Evolutionary conservation across 169 alveolate genomes (phyloP).

Genomic region (Cryptosporidium tyzzeri): DNA sequence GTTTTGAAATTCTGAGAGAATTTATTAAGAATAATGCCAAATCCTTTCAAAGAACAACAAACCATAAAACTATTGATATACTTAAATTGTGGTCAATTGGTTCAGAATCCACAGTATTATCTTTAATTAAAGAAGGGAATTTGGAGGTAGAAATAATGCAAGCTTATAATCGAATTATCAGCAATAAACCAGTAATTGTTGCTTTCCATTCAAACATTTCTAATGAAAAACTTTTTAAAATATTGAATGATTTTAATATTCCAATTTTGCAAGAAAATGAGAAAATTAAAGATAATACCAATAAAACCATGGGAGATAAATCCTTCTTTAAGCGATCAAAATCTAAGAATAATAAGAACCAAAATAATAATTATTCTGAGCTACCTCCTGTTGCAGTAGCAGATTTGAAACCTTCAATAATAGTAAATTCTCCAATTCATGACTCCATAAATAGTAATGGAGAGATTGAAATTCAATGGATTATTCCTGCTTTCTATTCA

Average conservation of each 20-base stretch:
- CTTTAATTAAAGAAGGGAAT: slow-evolving; percentile 49
- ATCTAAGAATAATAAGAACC: slow-evolving; percentile 1
- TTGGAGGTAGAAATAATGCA: slow-evolving; percentile 41
- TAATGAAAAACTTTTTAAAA: slow-evolving; percentile 26
- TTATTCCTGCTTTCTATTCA: slow-evolving; percentile 50
- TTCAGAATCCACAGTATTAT: slow-evolving; percentile 19
- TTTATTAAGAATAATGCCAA: slow-evolving; percentile 13
- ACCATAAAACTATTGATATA: slow-evolving; percentile 34
- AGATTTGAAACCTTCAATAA: slow-evolving; percentile 39
- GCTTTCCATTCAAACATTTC: slow-evolving; percentile 53
- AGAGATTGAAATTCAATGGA: slow-evolving; percentile 69
- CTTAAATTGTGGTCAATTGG: slow-evolving; percentile 42
- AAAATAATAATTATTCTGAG: not conserved
- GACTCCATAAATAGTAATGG: slow-evolving; percentile 6
- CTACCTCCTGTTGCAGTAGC: slow-evolving; percentile 16
- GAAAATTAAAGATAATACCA: not conserved
- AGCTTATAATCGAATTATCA: slow-evolving; percentile 51
- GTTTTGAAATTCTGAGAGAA: slow-evolving; percentile 68
- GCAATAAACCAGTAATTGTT: not conserved
- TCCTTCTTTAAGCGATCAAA: not conserved
- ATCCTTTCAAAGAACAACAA: slow-evolving; percentile 10
- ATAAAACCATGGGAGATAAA: not conserved
- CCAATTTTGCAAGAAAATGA: slow-evolving; percentile 39
- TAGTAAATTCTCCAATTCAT: slow-evolving; percentile 11
- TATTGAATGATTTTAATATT: slow-evolving; percentile 30